A percentile compares a stretch with the other conserved stretches of the same genome.
Conservation (phyloP, 2,329 filamentous ascomycete species). For the Hymenoscyphus scutula region DNA sequence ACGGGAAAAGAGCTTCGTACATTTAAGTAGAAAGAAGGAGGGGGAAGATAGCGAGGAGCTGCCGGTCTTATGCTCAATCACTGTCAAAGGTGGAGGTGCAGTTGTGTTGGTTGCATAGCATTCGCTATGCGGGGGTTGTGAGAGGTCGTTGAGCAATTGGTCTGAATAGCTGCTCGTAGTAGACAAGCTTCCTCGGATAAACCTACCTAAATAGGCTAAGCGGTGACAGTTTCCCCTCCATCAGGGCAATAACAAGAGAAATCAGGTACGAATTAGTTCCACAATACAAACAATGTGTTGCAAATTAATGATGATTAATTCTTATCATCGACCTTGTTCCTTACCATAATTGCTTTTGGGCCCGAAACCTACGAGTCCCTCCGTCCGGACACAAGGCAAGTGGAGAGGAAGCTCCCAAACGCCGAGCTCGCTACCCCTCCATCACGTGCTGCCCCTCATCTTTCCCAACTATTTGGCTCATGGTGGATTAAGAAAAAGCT, state of each 20-base stretch:
- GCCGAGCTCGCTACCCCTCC: neutral
- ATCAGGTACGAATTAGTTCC: neutral
- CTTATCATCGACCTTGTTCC: neutral
- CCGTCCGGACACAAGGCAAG: neutral
- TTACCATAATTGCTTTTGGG: too few relatives aligned
- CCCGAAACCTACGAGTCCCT: neutral
- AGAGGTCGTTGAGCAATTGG: conserved; percentile 12
- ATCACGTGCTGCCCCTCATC: neutral
- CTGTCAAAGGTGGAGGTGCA: conserved; percentile 17
- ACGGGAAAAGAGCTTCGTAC: conserved; percentile 20
- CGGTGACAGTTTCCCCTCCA: conserved; percentile 1
- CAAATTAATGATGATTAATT: neutral
- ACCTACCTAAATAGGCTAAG: conserved; percentile 14
- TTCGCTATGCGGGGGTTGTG: conserved; percentile 12
- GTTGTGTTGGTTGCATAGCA: neutral
- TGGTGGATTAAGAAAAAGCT: too few relatives aligned
- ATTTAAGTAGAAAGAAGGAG: conserved; percentile 15
- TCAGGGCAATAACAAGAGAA: neutral
- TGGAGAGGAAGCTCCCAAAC: too few relatives aligned
- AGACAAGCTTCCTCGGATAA: conserved; percentile 16
- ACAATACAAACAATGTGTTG: neutral
- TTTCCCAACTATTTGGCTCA: too few relatives aligned
- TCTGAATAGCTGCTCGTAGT: conserved; percentile 18
- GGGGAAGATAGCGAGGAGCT: neutral
- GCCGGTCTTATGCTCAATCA: neutral